Conservation (phyloP, 176 grass and related monocot genomes). For the Cocos nucifera region DNA sequence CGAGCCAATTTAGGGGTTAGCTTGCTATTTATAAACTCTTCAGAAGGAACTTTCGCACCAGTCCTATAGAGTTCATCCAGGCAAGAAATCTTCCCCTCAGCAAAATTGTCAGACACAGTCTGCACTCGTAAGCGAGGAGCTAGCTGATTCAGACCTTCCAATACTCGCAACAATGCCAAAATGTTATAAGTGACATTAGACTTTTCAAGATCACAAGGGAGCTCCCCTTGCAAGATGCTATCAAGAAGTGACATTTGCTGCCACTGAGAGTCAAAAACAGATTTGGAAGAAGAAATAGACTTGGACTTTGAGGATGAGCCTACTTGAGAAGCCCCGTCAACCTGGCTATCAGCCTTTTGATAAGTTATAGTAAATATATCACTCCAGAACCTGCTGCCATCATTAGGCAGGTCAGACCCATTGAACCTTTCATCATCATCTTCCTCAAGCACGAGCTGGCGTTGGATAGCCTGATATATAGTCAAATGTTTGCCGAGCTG, state of each 20-base stretch:
- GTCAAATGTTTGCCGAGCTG: constrained; percentile 81
- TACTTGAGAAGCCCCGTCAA: constrained; percentile 26
- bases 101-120: constrained; percentile 53
- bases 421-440: constrained; percentile 53
- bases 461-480: constrained; percentile 81
- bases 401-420: constrained; percentile 48
- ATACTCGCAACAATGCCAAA: constrained; percentile 58
- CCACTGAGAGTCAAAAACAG: constrained; percentile 15
- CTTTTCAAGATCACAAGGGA: constrained; percentile 73
- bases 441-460: constrained; percentile 51
- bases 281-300: constrained; percentile 27
- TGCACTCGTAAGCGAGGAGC: constrained; percentile 51
- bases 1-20: constrained; percentile 77
- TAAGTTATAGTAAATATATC: constrained; percentile 89
- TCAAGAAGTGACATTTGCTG: constrained; percentile 53
- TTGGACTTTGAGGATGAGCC: constrained; percentile 40
- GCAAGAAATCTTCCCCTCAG: constrained; percentile 36
- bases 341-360: constrained; percentile 62
- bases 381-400: constrained; percentile 67
- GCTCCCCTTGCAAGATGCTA: constrained; percentile 72
- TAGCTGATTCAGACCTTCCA: constrained; percentile 71
- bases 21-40: constrained; percentile 82
- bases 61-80: constrained; percentile 34
- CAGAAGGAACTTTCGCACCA: constrained; percentile 36
- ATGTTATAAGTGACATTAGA: constrained; percentile 64